A percentile compares a stretch with the other conserved stretches of the same genome.
Conservation (phyloP, 2,329 filamentous ascomycete species). For the Epichloe scottii region DNA sequence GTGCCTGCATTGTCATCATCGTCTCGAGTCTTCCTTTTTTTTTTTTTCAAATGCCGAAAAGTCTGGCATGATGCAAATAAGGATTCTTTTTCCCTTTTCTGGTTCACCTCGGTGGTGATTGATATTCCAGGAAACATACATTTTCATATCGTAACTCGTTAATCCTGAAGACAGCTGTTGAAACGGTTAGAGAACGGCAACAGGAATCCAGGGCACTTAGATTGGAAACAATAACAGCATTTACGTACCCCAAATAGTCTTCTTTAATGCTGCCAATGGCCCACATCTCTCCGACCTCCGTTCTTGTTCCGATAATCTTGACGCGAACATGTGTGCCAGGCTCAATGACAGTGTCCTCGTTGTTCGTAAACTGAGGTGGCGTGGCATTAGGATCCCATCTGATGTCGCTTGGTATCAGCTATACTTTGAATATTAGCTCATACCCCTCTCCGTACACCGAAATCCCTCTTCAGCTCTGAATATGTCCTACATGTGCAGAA, state of each 20-base stretch:
- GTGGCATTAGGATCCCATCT: slow-evolving; percentile 93
- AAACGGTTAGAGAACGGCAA: background rate
- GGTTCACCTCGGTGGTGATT: background rate
- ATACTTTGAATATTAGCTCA: slow-evolving; percentile 4
- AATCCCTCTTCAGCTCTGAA: background rate
- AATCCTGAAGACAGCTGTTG: slow-evolving; percentile 16
- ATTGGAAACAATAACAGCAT: background rate
- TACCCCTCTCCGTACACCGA: background rate
- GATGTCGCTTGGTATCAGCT: slow-evolving; percentile 86
- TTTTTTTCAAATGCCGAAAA: background rate
- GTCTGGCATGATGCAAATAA: background rate
- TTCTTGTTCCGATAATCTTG: slow-evolving; percentile 87
- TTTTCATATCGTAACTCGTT: slow-evolving; percentile 1
- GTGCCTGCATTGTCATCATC: background rate
- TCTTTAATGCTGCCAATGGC: slow-evolving; percentile 96
- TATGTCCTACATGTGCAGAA: slow-evolving; percentile 58
- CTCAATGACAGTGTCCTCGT: slow-evolving; percentile 87
- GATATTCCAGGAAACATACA: background rate
- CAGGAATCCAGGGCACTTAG: background rate
- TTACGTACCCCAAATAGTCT: slow-evolving; percentile 52
- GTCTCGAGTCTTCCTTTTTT: background rate
- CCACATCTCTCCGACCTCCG: slow-evolving; percentile 89
- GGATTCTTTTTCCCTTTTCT: background rate
- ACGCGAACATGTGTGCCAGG: slow-evolving; percentile 86
- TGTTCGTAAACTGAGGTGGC: slow-evolving; percentile 93